These are phyloP conservation scores for Amaranthus cruentus DNA, from an alignment of 148 eudicot genomes.

Conservation along the genomic window DNA sequence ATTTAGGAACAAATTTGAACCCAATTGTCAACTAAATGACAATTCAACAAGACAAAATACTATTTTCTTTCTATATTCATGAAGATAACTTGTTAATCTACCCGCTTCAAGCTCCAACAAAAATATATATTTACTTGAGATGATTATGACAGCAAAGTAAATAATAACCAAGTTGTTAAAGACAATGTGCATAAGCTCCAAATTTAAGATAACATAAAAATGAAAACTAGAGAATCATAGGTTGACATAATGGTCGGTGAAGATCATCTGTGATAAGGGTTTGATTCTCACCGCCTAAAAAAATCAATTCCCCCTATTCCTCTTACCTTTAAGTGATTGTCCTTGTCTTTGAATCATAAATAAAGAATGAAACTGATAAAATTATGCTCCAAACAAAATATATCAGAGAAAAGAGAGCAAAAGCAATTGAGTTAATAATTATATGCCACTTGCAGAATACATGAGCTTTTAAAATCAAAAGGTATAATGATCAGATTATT, in stretches of 20 bases:
- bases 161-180: not conserved
- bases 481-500: not conserved
- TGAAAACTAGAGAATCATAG: not conserved
- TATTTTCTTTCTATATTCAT: too few relatives aligned
- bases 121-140: not conserved
- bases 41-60: too few relatives aligned
- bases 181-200: not conserved
- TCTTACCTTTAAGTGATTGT: too few relatives aligned
- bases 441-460: constrained; percentile 20
- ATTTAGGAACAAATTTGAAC: too few relatives aligned
- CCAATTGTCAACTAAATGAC: too few relatives aligned
- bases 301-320: too few relatives aligned
- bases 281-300: too few relatives aligned
- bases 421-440: constrained; percentile 21
- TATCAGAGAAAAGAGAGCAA: not conserved
- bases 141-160: constrained; percentile 7
- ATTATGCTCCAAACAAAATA: constrained; percentile 14
- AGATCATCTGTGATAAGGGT: too few relatives aligned
- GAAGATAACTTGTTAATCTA: not conserved
- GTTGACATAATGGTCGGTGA: too few relatives aligned
- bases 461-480: constrained; percentile 14
- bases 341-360: too few relatives aligned
- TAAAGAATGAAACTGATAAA: not conserved
- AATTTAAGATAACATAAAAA: not conserved
- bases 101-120: not conserved